Base-by-base conservation (phyloP, 257 asterid species). In the Lithospermum erythrorhizon region DNA sequence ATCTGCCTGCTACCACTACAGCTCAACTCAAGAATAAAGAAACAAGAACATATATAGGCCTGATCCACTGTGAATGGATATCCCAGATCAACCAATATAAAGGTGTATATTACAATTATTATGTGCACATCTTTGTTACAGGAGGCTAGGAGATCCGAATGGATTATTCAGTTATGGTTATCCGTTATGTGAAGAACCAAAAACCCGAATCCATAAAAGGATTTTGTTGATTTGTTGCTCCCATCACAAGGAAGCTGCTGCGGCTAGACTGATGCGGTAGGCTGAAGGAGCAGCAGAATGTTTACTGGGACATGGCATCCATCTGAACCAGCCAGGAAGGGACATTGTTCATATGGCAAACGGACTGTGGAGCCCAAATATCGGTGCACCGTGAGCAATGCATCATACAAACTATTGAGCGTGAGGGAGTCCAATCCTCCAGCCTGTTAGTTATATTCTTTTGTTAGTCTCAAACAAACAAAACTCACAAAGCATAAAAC, bases 401-500 rank as follows among this genome's bases (percentile, higher is more conserved):
- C 97, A 20, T 87, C 96, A 9, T 93, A 93, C 70, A 93, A 73
- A 66, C 97, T 89, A 70, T 72, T 71, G 21, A 93, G 96, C 19
- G 78, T 79, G 62, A 93, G 96, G 11, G 94, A 83, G 66, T 93
- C 99, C 79, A 93, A 73, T 64, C 99, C 97, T 69, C 99, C 99
- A 21, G 79, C 97, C 99, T 93, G 84, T 73, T 71, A 66, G 49
- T 59, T 45, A 58, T 9, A 65, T 49, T 55, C 57, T 1, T 13
- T 14, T 41, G 49, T 41, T 41, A 41, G 49, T 41, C 49, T 41
- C 49, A 3, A 41, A 5, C 15, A 41, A 41, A 41, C 49, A 41
- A 41, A 41, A 41, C 49, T 41, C 17, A 0, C 32, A 27, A 27
- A 25, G 6, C 7, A 27, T 27, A 3, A 27, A 35, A 35, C 45